Conservation (phyloP, 2,329 filamentous ascomycete species). For the Exophiala dermatitidis region DNA sequence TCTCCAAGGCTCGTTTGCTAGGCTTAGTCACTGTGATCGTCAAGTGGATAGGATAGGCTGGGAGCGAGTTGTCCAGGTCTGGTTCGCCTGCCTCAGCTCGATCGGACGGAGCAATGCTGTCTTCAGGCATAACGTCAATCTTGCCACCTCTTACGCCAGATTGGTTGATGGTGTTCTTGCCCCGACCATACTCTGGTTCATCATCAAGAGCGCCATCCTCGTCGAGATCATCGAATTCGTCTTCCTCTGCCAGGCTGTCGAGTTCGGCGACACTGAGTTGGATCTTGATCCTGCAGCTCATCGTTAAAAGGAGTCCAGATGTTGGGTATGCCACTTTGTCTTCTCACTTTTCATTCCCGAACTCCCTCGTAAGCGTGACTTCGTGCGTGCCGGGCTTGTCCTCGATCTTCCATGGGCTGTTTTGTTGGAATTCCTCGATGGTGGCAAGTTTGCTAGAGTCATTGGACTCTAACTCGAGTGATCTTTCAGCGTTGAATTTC, state of each 20-base stretch:
- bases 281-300: slow-evolving; percentile 58
- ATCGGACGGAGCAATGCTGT: slow-evolving; percentile 51
- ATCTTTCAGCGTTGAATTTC: slow-evolving; percentile 78
- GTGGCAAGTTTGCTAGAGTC: slow-evolving; percentile 63
- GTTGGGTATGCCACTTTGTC: background rate
- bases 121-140: slow-evolving; percentile 50
- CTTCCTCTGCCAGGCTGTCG: slow-evolving; percentile 55
- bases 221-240: slow-evolving; percentile 48
- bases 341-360: slow-evolving; percentile 78
- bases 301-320: slow-evolving; percentile 18
- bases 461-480: slow-evolving; percentile 76
- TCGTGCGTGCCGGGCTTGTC: slow-evolving; percentile 82
- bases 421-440: slow-evolving; percentile 81
- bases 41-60: slow-evolving; percentile 70
- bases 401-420: slow-evolving; percentile 70
- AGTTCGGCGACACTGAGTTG: slow-evolving; percentile 81
- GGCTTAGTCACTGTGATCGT: slow-evolving; percentile 86
- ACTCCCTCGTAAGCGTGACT: slow-evolving; percentile 72
- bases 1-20: slow-evolving; percentile 72
- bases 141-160: slow-evolving; percentile 45
- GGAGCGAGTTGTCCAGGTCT: slow-evolving; percentile 43
- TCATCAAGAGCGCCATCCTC: slow-evolving; percentile 48
- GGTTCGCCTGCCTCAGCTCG: slow-evolving; percentile 52
- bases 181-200: slow-evolving; percentile 52
- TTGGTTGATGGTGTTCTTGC: slow-evolving; percentile 51